Evolutionary conservation across 1,284 basidiomycete species (phyloP).

Genomic region (Schizophyllum commune): DNA sequence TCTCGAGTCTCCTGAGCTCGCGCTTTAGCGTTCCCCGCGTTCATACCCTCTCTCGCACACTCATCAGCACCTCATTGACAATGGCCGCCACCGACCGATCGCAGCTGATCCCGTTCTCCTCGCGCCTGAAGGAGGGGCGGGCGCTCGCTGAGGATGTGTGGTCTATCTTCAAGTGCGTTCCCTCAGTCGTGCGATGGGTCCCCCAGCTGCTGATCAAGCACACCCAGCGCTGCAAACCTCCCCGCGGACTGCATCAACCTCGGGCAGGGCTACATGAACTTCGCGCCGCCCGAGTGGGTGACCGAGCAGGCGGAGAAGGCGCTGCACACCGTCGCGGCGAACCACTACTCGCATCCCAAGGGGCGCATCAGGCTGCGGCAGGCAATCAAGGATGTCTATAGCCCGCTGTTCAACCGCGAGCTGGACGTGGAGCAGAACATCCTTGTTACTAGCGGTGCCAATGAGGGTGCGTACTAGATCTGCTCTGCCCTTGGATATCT

Average conservation of each 20-base stretch:
- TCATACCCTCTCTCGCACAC: not conserved
- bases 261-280: slow-evolving; percentile 94
- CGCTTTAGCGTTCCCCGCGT: not conserved
- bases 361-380: slow-evolving; percentile 81
- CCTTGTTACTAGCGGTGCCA: slow-evolving; percentile 91
- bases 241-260: slow-evolving; percentile 86
- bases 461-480: slow-evolving; percentile 59
- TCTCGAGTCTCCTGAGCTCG: not conserved
- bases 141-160: slow-evolving; percentile 82
- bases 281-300: slow-evolving; percentile 80
- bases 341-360: slow-evolving; percentile 90
- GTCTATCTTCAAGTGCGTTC: slow-evolving; percentile 83
- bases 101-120: slow-evolving; percentile 55
- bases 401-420: slow-evolving; percentile 60
- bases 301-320: slow-evolving; percentile 70
- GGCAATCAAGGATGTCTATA: slow-evolving; percentile 78
- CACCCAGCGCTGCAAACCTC: slow-evolving; percentile 71
- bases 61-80: not conserved
- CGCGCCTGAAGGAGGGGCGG: slow-evolving; percentile 62
- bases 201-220: slow-evolving; percentile 9
- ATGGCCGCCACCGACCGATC: slow-evolving; percentile 28
- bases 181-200: slow-evolving; percentile 1
- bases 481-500: not conserved
- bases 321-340: slow-evolving; percentile 57
- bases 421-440: slow-evolving; percentile 87